These are phyloP conservation scores for Datura wrightii DNA, from an alignment of 257 asterid species.

Conservation along the genomic window DNA sequence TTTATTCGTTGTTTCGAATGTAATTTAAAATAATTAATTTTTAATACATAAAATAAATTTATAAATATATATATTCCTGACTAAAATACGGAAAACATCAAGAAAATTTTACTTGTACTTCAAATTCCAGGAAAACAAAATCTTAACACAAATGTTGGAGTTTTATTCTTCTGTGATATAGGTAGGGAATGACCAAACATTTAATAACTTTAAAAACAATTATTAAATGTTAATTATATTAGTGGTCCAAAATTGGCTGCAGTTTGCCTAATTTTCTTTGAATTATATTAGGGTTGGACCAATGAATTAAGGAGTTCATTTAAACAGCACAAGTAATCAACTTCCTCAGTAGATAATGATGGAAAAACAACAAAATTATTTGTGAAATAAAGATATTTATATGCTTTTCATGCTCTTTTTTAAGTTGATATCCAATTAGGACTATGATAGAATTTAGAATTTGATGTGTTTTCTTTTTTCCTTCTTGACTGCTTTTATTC, in stretches of 20 bases:
- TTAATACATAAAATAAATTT: no score
- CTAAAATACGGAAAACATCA: no score
- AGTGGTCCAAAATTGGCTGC: background rate
- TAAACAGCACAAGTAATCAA: background rate
- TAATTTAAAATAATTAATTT: no score
- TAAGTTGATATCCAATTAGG: background rate
- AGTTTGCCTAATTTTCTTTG: background rate
- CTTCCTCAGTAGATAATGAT: background rate
- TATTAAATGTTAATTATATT: background rate
- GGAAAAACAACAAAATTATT: background rate
- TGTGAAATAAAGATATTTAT: background rate
- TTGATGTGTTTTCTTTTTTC: constrained; percentile 1
- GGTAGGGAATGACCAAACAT: background rate
- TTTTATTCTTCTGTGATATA: no score
- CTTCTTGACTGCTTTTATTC: constrained; percentile 12
- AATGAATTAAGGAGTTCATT: constrained; percentile 10
- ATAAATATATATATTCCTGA: no score
- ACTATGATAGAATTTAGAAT: background rate
- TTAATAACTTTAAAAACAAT: background rate
- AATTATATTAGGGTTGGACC: background rate
- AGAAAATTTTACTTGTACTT: no score
- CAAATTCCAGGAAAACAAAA: no score
- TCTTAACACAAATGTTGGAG: no score
- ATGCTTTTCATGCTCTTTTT: background rate
- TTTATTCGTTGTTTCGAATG: no score